Conservation (phyloP, 148 eudicot species). For the Silene uniflora region DNA sequence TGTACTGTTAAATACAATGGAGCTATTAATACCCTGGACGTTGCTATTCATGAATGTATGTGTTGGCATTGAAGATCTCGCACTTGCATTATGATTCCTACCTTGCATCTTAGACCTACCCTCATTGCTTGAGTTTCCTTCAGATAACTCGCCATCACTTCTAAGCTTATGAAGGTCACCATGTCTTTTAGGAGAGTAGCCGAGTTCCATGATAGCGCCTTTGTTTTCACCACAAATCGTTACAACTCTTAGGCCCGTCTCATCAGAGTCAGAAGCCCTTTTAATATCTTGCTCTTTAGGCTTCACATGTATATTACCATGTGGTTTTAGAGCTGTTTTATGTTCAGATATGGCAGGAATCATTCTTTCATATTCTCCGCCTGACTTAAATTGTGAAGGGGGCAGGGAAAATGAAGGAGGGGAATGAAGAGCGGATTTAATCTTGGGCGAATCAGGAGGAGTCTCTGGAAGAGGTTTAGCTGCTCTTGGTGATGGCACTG, state of each 20-base stretch:
- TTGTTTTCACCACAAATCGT: slow-evolving; percentile 69
- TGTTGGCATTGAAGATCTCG: slow-evolving; percentile 19
- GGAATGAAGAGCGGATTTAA: slow-evolving; percentile 23
- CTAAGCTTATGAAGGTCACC: not conserved
- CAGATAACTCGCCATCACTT: slow-evolving; percentile 19
- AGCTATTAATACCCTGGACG: slow-evolving; percentile 57
- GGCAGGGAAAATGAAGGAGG: slow-evolving; percentile 62
- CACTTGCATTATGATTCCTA: not conserved
- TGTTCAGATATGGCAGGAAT: slow-evolving; percentile 37
- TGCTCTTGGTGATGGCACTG: slow-evolving; percentile 23
- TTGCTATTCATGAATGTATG: slow-evolving; percentile 49
- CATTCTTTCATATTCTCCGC: slow-evolving; percentile 17
- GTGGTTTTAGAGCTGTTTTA: slow-evolving; percentile 26
- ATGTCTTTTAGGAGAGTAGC: slow-evolving; percentile 34
- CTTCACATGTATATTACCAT: slow-evolving; percentile 10
- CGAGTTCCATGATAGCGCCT: slow-evolving; percentile 71
- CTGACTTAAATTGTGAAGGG: slow-evolving; percentile 44
- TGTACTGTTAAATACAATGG: slow-evolving; percentile 33
- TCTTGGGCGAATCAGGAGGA: slow-evolving; percentile 36
- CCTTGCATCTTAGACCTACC: slow-evolving; percentile 14
- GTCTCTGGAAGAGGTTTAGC: slow-evolving; percentile 25
- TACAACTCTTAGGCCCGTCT: slow-evolving; percentile 38
- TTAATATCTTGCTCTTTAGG: slow-evolving; percentile 4
- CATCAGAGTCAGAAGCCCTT: slow-evolving; percentile 36
- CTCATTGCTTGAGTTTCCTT: slow-evolving; percentile 20